Conservation (phyloP, 140 eudicot genomes). For the Erigeron philadelphicus region DNA sequence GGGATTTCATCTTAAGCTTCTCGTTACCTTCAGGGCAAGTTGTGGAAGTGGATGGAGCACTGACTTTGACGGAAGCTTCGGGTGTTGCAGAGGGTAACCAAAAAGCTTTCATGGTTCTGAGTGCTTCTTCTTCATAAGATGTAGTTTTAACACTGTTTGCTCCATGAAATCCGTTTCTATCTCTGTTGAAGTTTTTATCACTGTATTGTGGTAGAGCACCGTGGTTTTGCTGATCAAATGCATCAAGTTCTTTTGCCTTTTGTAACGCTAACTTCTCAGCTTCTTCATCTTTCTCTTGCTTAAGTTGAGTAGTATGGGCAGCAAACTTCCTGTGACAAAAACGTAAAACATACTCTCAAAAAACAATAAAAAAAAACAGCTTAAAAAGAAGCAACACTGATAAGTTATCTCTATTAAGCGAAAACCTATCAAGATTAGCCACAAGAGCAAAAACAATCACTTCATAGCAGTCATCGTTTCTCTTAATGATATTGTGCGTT, state of each 20-base stretch:
- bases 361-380: not conserved
- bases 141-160: conserved; percentile 93
- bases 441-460: not conserved
- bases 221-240: conserved; percentile 90
- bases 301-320: conserved; percentile 69
- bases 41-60: conserved; percentile 70
- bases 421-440: not conserved
- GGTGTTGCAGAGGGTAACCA: conserved; percentile 98
- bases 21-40: conserved; percentile 88
- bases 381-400: not conserved
- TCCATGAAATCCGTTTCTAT: conserved; percentile 77
- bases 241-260: conserved; percentile 91
- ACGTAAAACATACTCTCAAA: conserved; percentile 10
- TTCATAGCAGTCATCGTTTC: too few species aligned
- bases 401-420: too few species aligned
- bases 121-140: conserved; percentile 89
- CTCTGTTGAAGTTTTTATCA: conserved; percentile 56
- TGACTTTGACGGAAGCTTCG: conserved; percentile 74
- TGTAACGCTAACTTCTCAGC: conserved; percentile 63
- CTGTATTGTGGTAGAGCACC: conserved; percentile 90
- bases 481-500: too few species aligned
- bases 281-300: conserved; percentile 85
- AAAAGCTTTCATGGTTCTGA: conserved; percentile 92
- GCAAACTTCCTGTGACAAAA: conserved; percentile 64
- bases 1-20: conserved; percentile 75